Conservation (phyloP, 768 basidiomycete species). For the Lanmaoa pseudosensibilis region DNA sequence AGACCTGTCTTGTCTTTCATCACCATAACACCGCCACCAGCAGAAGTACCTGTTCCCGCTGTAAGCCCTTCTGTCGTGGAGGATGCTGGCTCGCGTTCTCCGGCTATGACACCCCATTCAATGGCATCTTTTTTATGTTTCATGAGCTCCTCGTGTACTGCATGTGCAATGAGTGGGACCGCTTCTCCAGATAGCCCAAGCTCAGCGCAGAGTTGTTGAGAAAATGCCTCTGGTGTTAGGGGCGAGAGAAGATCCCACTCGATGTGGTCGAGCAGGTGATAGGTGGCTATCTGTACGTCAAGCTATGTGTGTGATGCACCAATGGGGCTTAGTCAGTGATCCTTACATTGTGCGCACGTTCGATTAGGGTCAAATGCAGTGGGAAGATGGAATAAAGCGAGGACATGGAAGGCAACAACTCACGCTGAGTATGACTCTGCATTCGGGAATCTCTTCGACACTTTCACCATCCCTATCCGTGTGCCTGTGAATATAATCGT, state of each 20-base stretch:
- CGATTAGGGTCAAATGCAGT: slow-evolving; percentile 12
- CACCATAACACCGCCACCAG: slow-evolving; percentile 46
- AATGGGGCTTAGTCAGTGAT: slow-evolving; percentile 8
- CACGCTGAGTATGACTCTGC: slow-evolving; percentile 79
- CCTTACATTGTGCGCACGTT: slow-evolving; percentile 17
- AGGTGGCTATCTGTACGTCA: slow-evolving; percentile 92
- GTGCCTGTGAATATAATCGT: slow-evolving; percentile 20
- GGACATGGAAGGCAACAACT: slow-evolving; percentile 28
- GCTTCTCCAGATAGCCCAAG: slow-evolving; percentile 89
- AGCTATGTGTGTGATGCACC: slow-evolving; percentile 52
- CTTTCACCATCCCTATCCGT: slow-evolving; percentile 39
- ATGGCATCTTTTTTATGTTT: slow-evolving; percentile 95
- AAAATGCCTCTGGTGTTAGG: slow-evolving; percentile 85
- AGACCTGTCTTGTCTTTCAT: slow-evolving; percentile 83
- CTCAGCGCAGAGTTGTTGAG: slow-evolving; percentile 76
- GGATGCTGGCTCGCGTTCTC: slow-evolving; percentile 40
- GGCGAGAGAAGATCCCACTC: slow-evolving; percentile 98
- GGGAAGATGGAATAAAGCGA: slow-evolving; percentile 11
- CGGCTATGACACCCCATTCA: slow-evolving; percentile 87
- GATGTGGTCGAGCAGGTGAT: slow-evolving; percentile 92
- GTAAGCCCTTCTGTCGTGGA: slow-evolving; percentile 18
- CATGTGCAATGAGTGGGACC: slow-evolving; percentile 84
- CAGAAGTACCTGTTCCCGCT: slow-evolving; percentile 6
- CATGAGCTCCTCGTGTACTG: slow-evolving; percentile 92
- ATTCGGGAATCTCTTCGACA: slow-evolving; percentile 68